phyloP scores from a whole-genome alignment of 78 protist species.

The Dictyostelium intermedium region DNA sequence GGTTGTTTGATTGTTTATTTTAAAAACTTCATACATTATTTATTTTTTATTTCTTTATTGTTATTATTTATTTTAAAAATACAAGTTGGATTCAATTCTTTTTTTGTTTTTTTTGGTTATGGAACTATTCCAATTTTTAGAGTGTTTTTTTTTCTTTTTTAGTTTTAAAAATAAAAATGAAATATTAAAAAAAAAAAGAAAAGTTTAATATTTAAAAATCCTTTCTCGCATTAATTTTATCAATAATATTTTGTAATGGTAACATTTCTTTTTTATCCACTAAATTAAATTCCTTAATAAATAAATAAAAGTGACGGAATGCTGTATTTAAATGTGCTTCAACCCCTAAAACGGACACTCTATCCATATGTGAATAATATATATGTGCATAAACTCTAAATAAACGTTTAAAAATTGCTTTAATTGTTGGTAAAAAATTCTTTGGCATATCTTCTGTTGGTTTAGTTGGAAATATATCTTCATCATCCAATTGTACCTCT shows the following conservation, averaged over 20 bases:
- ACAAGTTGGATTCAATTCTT: neutral
- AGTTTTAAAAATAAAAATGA: too few relatives aligned
- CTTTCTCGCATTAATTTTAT: constrained; percentile 65
- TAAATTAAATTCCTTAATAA: constrained; percentile 77
- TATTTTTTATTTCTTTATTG: too few relatives aligned
- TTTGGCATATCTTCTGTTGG: constrained; percentile 85
- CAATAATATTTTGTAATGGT: constrained; percentile 77
- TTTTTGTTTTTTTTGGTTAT: too few relatives aligned
- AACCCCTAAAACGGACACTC: constrained; percentile 80
- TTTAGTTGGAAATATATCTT: constrained; percentile 90
- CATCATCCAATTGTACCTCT: constrained; percentile 87
- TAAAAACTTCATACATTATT: neutral
- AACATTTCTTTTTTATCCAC: constrained; percentile 85
- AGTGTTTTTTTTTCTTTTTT: too few relatives aligned
- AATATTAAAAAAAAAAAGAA: too few relatives aligned
- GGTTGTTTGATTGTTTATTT: neutral
- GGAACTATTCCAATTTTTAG: neutral
- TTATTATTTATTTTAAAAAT: too few relatives aligned
- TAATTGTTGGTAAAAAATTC: constrained; percentile 83
- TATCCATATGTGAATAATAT: constrained; percentile 92
- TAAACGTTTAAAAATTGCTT: constrained; percentile 91
- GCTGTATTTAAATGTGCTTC: constrained; percentile 89
- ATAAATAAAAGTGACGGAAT: constrained; percentile 80
- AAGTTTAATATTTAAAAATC: neutral
- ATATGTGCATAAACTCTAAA: constrained; percentile 97